Conservation (phyloP, 2,329 filamentous ascomycete genomes). For the Lachnellula occidentalis region DNA sequence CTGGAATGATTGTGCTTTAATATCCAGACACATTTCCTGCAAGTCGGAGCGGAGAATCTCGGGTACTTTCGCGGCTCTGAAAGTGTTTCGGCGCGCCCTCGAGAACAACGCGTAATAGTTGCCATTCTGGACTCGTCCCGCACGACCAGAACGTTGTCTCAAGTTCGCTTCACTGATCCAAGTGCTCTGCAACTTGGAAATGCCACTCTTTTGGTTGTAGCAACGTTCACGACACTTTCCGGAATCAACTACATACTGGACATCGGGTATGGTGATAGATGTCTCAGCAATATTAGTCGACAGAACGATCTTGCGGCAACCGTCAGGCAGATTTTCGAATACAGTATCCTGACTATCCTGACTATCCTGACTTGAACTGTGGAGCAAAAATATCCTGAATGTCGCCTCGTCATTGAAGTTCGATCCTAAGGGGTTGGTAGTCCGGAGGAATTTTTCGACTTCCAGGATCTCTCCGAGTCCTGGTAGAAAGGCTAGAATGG, state of each 20-base stretch:
- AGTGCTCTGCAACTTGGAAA: conserved; percentile 83
- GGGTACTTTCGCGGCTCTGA: conserved; percentile 72
- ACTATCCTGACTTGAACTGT: conserved; percentile 85
- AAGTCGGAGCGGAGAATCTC: conserved; percentile 87
- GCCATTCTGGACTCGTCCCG: conserved; percentile 83
- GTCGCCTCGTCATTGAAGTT: conserved; percentile 61
- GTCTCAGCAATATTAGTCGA: conserved; percentile 97
- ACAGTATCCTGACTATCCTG: conserved; percentile 82
- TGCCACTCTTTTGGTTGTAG: conserved; percentile 81
- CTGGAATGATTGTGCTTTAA: conserved; percentile 86
- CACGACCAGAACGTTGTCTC: conserved; percentile 87
- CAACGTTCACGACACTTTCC: conserved; percentile 91
- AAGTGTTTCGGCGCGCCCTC: conserved; percentile 78
- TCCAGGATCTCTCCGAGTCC: conserved; percentile 84
- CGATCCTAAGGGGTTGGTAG: conserved; percentile 58
- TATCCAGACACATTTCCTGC: conserved; percentile 85
- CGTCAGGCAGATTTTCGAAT: conserved; percentile 65
- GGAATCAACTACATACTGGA: conserved; percentile 89
- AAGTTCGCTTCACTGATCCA: conserved; percentile 91
- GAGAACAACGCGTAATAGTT: conserved; percentile 90
- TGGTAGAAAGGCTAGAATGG: conserved; percentile 87
- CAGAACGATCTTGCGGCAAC: conserved; percentile 84
- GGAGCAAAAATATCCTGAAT: conserved; percentile 78
- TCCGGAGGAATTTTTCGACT: conserved; percentile 61
- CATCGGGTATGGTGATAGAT: conserved; percentile 94